Evolutionary conservation across 805 yeast genomes (phyloP).

Genomic region (Torulaspora indica): DNA sequence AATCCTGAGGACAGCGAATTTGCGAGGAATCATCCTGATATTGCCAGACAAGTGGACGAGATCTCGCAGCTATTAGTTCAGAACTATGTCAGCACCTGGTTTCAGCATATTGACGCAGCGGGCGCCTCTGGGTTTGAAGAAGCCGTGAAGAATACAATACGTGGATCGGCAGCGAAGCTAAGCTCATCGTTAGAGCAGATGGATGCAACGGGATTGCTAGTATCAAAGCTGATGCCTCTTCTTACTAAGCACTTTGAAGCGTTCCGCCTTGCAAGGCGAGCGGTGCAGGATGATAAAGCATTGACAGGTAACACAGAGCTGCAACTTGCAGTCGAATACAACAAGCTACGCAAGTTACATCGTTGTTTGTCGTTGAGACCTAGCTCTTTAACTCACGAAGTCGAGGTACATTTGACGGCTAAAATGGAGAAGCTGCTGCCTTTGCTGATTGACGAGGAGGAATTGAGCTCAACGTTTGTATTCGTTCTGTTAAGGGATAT

Average conservation of each 20-base stretch:
- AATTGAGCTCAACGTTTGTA: conserved; percentile 45
- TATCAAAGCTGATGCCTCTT: conserved; percentile 57
- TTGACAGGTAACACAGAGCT: conserved; percentile 36
- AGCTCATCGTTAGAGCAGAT: conserved; percentile 40
- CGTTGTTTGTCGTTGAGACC: conserved; percentile 44
- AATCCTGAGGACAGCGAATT: conserved; percentile 4
- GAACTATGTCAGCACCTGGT: conserved; percentile 59
- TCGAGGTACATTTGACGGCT: conserved; percentile 47
- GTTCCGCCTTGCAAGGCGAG: conserved; percentile 43
- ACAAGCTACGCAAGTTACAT: conserved; percentile 47
- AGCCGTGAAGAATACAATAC: conserved; percentile 41
- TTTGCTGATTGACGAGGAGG: conserved; percentile 43
- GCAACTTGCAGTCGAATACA: conserved; percentile 41
- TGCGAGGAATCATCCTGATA: conserved; percentile 16
- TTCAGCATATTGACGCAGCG: conserved; percentile 37
- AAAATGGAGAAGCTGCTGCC: conserved; percentile 43
- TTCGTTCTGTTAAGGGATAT: conserved; percentile 56
- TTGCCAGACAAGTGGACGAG: conserved; percentile 42
- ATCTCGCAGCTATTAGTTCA: conserved; percentile 45
- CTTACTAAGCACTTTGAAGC: conserved; percentile 58
- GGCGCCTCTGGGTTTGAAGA: conserved; percentile 36
- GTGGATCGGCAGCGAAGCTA: conserved; percentile 30
- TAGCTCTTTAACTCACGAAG: conserved; percentile 38
- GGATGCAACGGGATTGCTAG: conserved; percentile 55
- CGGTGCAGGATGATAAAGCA: conserved; percentile 25